A percentile compares a stretch with the other conserved stretches of the same genome.
phyloP scores from a whole-genome alignment of 257 asterid species.

The Nicotiana paniculata region DNA sequence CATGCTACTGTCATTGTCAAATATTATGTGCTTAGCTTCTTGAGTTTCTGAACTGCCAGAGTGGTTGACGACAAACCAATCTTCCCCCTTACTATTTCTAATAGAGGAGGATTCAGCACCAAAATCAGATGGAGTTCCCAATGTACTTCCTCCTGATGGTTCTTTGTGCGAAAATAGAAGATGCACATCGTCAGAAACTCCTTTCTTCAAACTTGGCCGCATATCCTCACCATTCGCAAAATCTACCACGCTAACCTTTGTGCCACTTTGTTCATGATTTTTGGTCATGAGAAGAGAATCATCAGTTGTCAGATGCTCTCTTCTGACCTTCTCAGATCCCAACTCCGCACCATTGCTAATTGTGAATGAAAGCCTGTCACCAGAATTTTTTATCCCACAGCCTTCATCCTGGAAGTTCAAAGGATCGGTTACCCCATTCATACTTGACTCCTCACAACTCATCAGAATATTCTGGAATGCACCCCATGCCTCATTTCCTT shows the following conservation, averaged over 20 bases:
- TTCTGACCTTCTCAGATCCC: conserved; percentile 36
- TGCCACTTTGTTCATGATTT: conserved; percentile 31
- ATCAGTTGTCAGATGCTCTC: conserved; percentile 28
- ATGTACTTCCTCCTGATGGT: conserved; percentile 23
- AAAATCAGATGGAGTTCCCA: conserved; percentile 34
- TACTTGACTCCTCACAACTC: conserved; percentile 42
- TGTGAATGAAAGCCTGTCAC: conserved; percentile 23
- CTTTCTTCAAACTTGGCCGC: conserved; percentile 31
- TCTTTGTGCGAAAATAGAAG: conserved; percentile 21
- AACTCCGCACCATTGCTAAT: conserved; percentile 19
- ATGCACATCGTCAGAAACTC: conserved; percentile 36
- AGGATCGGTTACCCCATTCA: conserved; percentile 18
- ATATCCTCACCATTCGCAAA: conserved; percentile 46
- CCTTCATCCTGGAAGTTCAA: conserved; percentile 37
- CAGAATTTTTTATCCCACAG: conserved; percentile 25
- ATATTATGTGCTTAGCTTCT: conserved; percentile 24
- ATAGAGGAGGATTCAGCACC: conserved; percentile 39
- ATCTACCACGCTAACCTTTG: conserved; percentile 19
- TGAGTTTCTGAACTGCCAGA: conserved; percentile 24
- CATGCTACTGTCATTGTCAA: conserved; percentile 20
- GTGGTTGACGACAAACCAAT: conserved; percentile 51
- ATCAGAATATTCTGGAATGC: conserved; percentile 68
- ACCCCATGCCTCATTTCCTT: conserved; percentile 45
- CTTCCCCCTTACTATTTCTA: conserved; percentile 42
- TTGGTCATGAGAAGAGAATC: conserved; percentile 47